Evolutionary conservation across 2,329 filamentous ascomycete species (phyloP), one percentile per base, ranked within the genome.

Genomic region (Diaporthe citrichinensis): DNA sequence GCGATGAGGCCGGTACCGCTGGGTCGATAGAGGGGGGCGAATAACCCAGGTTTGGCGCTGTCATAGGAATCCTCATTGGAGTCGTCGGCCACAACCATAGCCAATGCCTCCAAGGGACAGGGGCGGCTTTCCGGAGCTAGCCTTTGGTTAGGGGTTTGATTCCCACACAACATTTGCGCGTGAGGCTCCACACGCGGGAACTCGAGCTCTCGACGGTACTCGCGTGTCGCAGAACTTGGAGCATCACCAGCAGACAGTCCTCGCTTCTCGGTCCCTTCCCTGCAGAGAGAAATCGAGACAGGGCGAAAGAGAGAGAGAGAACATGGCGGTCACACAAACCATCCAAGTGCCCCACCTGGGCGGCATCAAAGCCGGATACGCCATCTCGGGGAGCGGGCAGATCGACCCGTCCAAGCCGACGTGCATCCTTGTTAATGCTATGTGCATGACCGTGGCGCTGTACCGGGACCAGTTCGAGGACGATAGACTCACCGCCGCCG

Each of bases 381-480:
- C 75, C 14, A 77, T 82, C 23, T 80, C 74, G 57, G 78, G 74
- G 10, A 44, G 49, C 12, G 28, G 44, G 17, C 83, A 87, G 74
- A 58, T 74, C 62, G 88, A 92, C 82, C 79, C 86, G 6, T 80
- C 82, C 72, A 90, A 90, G 81, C 87, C 88, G 25, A 90, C 88
- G 3, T 79, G 86, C 53, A 85, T 90, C 36, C 85, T 90, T 77
- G 83, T 90, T 79, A 89, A 89, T 82, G 86, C 87, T 39, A 86
- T 90, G 83, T 87, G 86, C 80, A 88, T 87, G 41, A 88, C 87
- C 2, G 83, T 83, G 1, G 84, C 86, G 2, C 84, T 89, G 20
- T 90, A 87, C 79, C 79, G 84, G 23, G 78, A 79, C 7, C 87
- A 90, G 79, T 87, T 89, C 75, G 78, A 79, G 39, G 85, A 83